Conservation (phyloP, 2,329 filamentous ascomycete species). For the Kalmusia sp. region DNA sequence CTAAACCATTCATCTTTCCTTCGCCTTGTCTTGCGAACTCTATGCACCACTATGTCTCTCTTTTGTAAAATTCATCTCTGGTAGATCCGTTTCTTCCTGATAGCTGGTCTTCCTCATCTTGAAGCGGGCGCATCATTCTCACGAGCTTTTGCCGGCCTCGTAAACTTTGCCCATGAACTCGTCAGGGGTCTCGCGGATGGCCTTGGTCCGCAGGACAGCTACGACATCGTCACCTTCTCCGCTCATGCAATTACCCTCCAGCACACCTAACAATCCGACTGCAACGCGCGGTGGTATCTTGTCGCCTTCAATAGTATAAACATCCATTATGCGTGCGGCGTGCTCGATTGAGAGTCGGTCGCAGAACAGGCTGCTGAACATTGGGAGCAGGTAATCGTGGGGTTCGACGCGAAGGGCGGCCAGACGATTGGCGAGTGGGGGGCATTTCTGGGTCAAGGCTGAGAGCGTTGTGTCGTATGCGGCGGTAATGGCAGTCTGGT, state of each 20-base stretch:
- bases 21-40: too few species aligned
- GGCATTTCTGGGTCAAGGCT: conserved; percentile 70
- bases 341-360: conserved; percentile 71
- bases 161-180: conserved; percentile 43
- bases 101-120: not conserved
- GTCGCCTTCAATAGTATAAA: conserved; percentile 84
- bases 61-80: conserved; percentile 1
- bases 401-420: conserved; percentile 52
- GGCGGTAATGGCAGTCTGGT: conserved; percentile 71
- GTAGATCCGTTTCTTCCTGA: not conserved
- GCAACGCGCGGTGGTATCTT: conserved; percentile 73
- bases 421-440: conserved; percentile 68
- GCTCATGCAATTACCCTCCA: conserved; percentile 54
- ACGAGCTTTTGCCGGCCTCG: conserved; percentile 40
- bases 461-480: conserved; percentile 74
- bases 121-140: not conserved
- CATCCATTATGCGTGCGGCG: conserved; percentile 77
- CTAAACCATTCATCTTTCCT: too few species aligned
- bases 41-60: not conserved
- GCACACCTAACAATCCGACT: conserved; percentile 66
- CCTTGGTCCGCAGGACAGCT: conserved; percentile 20
- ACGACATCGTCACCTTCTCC: conserved; percentile 43
- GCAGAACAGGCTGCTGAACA: conserved; percentile 70
- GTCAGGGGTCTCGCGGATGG: conserved; percentile 28
- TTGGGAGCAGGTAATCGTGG: conserved; percentile 61